These are phyloP conservation scores for Grammothele lineata DNA, from an alignment of 768 basidiomycete species.

Conservation along the genomic window DNA sequence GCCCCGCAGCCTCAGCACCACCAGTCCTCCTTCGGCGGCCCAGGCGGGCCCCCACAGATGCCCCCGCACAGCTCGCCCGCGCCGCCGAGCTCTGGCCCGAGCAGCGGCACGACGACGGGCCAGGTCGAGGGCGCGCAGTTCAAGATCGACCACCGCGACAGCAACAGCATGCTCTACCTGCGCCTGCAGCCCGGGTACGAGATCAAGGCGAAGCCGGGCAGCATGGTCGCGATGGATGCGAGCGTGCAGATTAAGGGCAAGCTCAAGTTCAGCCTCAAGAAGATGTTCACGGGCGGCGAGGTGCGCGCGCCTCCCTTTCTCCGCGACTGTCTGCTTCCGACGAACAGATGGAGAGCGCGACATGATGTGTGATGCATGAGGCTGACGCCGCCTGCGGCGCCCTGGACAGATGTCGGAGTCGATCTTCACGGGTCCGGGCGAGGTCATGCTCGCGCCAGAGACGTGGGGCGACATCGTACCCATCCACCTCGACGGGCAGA, in stretches of 20 bases:
- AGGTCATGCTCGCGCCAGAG: conserved; percentile 30
- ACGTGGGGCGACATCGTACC: conserved; percentile 32
- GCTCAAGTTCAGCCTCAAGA: conserved; percentile 25
- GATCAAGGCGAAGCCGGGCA: conserved; percentile 29
- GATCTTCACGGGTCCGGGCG: conserved; percentile 27
- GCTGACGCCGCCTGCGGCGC: not conserved
- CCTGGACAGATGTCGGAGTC: conserved; percentile 27
- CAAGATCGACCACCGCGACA: conserved; percentile 29
- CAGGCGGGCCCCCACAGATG: conserved; percentile 1
- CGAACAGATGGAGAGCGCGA: too few relatives aligned
- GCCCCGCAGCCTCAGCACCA: not conserved
- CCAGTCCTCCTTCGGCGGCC: not conserved
- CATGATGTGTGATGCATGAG: not conserved
- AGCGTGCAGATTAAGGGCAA: conserved; percentile 29
- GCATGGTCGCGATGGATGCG: conserved; percentile 32
- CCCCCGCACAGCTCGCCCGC: too few relatives aligned
- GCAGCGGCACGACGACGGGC: conserved; percentile 17
- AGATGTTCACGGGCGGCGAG: conserved; percentile 26
- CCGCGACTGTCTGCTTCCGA: not conserved
- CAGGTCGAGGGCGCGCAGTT: conserved; percentile 25
- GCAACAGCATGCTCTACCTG: conserved; percentile 28
- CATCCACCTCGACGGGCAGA: conserved; percentile 25
- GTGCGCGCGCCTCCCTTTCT: conserved; percentile 10
- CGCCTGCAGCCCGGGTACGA: conserved; percentile 25
- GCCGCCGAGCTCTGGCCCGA: too few relatives aligned